phyloP scores from a whole-genome alignment of 345 rosid species.

The Orychophragmus violaceus region DNA sequence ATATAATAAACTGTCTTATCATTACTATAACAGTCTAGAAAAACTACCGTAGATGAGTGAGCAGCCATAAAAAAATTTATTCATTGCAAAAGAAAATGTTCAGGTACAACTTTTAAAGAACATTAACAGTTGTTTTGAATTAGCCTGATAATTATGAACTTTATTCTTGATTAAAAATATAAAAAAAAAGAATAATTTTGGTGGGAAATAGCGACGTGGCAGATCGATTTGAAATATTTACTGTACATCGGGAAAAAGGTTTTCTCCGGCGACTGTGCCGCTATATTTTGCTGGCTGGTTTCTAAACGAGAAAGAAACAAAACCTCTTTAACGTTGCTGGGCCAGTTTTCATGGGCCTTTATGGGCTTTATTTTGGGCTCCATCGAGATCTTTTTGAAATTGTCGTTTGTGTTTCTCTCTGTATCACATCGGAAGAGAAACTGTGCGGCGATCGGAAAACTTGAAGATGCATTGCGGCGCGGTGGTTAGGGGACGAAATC shows the following conservation, averaged over 20 bases:
- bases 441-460: constrained; percentile 26
- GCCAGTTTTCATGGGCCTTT: not conserved
- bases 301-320: not conserved
- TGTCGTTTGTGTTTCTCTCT: not conserved
- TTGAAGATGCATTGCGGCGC: constrained; percentile 39
- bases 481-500: constrained; percentile 32
- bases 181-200: constrained; percentile 12
- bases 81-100: too few relatives aligned
- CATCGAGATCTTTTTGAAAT: too few relatives aligned
- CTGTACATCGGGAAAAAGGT: constrained; percentile 8
- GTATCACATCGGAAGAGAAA: constrained; percentile 13
- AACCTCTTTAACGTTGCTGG: not conserved
- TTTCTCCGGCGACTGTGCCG: not conserved
- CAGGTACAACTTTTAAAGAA: not conserved
- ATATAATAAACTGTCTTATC: too few relatives aligned
- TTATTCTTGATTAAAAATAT: not conserved
- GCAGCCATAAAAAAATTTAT: too few relatives aligned
- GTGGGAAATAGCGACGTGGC: constrained; percentile 44
- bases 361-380: not conserved
- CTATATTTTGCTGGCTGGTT: too few relatives aligned
- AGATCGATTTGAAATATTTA: constrained; percentile 31
- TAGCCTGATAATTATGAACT: constrained; percentile 4
- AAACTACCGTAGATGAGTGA: too few relatives aligned
- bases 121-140: constrained; percentile 4
- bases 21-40: too few relatives aligned